These are phyloP conservation scores for Ganoderma lingzhi DNA, from an alignment of 1,284 basidiomycete genomes.

Conservation along the genomic window DNA sequence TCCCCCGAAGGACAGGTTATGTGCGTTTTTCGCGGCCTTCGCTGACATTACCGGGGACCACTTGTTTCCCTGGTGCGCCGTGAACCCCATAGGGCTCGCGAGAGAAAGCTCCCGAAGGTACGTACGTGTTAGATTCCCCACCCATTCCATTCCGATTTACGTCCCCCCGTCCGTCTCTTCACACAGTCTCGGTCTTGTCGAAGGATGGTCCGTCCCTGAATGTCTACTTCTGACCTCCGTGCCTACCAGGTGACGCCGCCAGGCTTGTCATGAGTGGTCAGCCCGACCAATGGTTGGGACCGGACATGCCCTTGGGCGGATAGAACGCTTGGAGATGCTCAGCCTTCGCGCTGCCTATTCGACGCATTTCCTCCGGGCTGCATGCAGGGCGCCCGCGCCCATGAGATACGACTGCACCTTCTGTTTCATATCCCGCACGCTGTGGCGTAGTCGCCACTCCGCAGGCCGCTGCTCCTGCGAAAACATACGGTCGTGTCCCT, in stretches of 20 bases:
- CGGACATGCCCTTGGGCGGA: conserved; percentile 4
- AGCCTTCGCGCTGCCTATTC: not conserved
- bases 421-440: conserved; percentile 3
- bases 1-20: conserved; percentile 13
- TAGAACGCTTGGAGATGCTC: conserved; percentile 10
- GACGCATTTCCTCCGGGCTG: conserved; percentile 6
- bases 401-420: conserved; percentile 2
- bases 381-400: conserved; percentile 8
- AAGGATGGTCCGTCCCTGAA: conserved; percentile 6
- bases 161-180: conserved; percentile 9
- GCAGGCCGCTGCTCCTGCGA: conserved; percentile 1
- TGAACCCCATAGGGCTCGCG: not conserved
- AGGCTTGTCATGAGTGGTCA: conserved; percentile 10
- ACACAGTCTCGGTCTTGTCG: conserved; percentile 8
- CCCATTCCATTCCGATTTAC: conserved; percentile 10
- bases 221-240: conserved; percentile 8
- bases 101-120: conserved; percentile 4
- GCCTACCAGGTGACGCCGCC: conserved; percentile 14
- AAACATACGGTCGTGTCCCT: conserved; percentile 2
- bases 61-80: conserved; percentile 4
- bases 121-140: conserved; percentile 1
- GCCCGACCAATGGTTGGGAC: conserved; percentile 8
- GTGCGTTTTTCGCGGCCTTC: not conserved
- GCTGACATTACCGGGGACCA: not conserved
- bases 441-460: conserved; percentile 7